Conservation (phyloP, 805 yeast genomes). For the Kazachstania kunashirensis region DNA sequence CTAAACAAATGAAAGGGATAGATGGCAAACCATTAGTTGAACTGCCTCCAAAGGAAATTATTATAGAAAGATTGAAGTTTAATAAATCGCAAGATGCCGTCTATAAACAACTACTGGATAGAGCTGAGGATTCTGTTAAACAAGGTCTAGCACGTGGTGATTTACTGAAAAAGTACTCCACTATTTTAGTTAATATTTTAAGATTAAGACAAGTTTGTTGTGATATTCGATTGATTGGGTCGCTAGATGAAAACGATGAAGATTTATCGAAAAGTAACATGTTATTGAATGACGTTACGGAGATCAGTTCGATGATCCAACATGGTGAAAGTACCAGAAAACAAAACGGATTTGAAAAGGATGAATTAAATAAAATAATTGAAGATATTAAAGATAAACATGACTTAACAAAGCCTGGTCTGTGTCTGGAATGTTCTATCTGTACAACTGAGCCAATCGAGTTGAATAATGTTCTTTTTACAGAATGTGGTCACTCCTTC, state of each 20-base stretch:
- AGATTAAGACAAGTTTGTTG: constrained; percentile 84
- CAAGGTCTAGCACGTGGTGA: constrained; percentile 57
- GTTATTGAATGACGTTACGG: constrained; percentile 6
- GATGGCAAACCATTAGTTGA: constrained; percentile 68
- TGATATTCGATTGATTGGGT: constrained; percentile 57
- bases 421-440: constrained; percentile 67
- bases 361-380: constrained; percentile 5
- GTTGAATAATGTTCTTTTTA: constrained; percentile 44
- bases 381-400: constrained; percentile 17
- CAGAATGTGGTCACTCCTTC: constrained; percentile 74
- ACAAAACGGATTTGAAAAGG: constrained; percentile 2
- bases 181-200: constrained; percentile 72
- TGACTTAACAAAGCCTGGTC: constrained; percentile 24
- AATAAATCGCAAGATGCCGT: constrained; percentile 54
- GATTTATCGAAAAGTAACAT: constrained; percentile 24
- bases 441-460: constrained; percentile 65
- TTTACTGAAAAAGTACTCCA: constrained; percentile 60
- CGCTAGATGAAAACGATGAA: constrained; percentile 45
- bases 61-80: constrained; percentile 57
- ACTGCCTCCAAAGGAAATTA: constrained; percentile 67
- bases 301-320: constrained; percentile 3
- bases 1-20: constrained; percentile 69
- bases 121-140: constrained; percentile 54
- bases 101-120: constrained; percentile 57
- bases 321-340: not conserved